Evolutionary conservation across 371 early-diverging fungal species (phyloP), one percentile per base, ranked within the genome.

Genomic region (Mucor racemosus): DNA sequence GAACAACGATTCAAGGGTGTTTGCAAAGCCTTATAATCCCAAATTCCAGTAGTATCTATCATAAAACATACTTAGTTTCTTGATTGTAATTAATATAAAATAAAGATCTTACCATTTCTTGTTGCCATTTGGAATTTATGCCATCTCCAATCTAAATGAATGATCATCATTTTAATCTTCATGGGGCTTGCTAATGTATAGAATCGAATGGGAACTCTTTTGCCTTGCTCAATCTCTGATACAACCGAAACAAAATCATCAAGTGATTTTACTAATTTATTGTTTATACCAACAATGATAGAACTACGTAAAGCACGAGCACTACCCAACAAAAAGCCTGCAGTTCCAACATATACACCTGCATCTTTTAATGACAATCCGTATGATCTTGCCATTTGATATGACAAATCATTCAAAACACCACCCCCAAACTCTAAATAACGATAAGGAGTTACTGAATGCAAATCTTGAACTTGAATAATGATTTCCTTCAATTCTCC

Each of bases 361-460:
- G 87, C 83, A 8, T 87, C 84, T 4, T 93, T 89, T 15, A 92
- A 78, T 17, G 85, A 83, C 21, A 92, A 84, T 38, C 86, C 86
- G 71, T 89, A 93, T 6, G 87, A 85, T 54, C 90, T 85, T 0
- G 96, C 96, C 44, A 95, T 84, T 76, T 95, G 95, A 74, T 94
- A 96, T 17, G 92, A 91, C 7, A 96, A 71, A 63, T 94, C 88
- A 75, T 95, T 91, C 39, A 95, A 76, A 21, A 90, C 84, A 14
- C 88, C 90, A 41, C 96, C 98, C 53, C 97, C 97, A 36, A 96
- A 82, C 71, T 96, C 94, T 15, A 97, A 72, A 59, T 83, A 91
- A 8, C 83, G 75, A 68, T 81, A 74, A 1, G 95, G 94, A 34
- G 92, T 91, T 54, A 91, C 83, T 3, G 76, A 59, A 70, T 95